Evolutionary conservation across 2,329 filamentous ascomycete genomes (phyloP), one percentile per base, ranked within the genome.

Genomic region (Colletotrichum nymphaeae): DNA sequence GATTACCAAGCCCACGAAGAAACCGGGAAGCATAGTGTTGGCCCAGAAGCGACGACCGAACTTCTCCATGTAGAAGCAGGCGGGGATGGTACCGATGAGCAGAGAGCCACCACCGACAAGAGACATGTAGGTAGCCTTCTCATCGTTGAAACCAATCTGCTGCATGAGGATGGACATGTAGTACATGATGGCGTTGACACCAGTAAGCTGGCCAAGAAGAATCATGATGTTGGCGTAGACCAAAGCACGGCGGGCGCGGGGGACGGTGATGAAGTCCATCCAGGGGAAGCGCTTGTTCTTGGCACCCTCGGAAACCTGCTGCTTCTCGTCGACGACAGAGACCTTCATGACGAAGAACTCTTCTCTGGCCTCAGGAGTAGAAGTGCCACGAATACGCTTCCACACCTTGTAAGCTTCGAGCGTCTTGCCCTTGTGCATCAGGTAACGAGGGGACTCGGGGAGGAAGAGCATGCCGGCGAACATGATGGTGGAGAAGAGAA

Each of bases 11-110:
- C 92, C 92, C 57, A 94, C 79, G 77, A 94, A 93, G 86, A 94
- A 94, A 0, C 92, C 91, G 0, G 92, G 92, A 53, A 94, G 84
- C 89, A 93, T 94, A 5, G 86, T 87, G 74, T 91, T 93, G 37
- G 92, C 93, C 93, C 92, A 94, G 87, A 94, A 94, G 4, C 92
- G 90, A 26, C 93, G 90, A 14, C 92, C 92, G 62, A 91, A 94
- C 3, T 86, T 88, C 78, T 94, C 93, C 92, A 94, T 94, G 75
- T 89, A 89, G 79, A 93, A 87, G 68, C 92, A 90, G 0, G 91
- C 92, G 0, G 92, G 92, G 42, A 93, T 91, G 0, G 91, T 92
- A 26, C 92, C 92, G 19, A 94, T 77, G 0, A 94, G 86, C 0
- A 94, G 86, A 0, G 92, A 84, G 4, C 91, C 92, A 30, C 92